These are phyloP conservation scores for Candida chilensis DNA, from an alignment of 805 yeast species.

Conservation along the genomic window DNA sequence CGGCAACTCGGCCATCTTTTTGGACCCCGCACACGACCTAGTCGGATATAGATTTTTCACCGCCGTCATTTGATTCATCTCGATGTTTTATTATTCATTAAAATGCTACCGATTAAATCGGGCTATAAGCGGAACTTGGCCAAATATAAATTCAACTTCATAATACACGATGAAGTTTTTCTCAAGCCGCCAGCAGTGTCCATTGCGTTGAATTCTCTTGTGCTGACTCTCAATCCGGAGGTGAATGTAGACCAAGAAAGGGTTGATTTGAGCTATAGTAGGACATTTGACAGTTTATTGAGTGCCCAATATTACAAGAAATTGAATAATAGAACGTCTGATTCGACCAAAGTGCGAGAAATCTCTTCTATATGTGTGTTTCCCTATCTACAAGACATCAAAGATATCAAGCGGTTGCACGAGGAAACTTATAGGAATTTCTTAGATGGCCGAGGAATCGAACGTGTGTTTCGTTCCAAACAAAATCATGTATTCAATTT, in stretches of 20 bases:
- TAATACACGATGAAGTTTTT: background rate
- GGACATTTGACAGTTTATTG: background rate
- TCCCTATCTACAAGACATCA: background rate
- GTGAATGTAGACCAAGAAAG: background rate
- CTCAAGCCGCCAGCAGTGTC: background rate
- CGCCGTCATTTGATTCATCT: too few species aligned
- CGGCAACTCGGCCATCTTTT: too few species aligned
- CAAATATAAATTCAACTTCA: too few species aligned
- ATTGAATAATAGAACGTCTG: background rate
- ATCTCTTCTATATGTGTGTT: background rate
- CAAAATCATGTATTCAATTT: background rate
- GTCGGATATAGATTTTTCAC: too few species aligned
- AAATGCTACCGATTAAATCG: too few species aligned
- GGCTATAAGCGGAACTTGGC: too few species aligned
- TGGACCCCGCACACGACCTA: too few species aligned
- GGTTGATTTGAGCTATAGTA: background rate
- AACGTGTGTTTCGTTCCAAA: background rate
- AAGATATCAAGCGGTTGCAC: background rate
- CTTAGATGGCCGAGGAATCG: background rate
- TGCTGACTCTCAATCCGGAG: background rate
- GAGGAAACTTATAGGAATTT: background rate
- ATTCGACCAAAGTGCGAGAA: background rate
- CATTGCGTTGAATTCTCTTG: background rate
- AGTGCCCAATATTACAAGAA: background rate
- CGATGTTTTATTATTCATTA: too few species aligned